Conservation (phyloP, 257 asterid species). For the Jasminum sambac region DNA sequence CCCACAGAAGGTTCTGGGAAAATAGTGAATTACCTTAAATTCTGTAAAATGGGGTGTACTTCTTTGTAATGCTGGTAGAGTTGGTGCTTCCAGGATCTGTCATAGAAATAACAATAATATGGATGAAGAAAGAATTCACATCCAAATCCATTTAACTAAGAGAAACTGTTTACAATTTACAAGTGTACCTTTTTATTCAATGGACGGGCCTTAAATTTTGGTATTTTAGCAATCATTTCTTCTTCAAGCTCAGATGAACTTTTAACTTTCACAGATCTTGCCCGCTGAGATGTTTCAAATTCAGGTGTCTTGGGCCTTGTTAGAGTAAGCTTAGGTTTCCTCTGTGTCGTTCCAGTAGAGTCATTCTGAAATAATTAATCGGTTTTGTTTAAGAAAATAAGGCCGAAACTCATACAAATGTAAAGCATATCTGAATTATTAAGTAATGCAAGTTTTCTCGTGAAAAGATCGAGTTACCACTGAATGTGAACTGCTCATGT, state of each 20-base stretch:
- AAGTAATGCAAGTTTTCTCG: background rate
- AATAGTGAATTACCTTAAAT: slow-evolving; percentile 59
- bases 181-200: slow-evolving; percentile 68
- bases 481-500: slow-evolving; percentile 37
- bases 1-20: slow-evolving; percentile 1
- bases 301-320: slow-evolving; percentile 95
- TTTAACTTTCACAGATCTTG: slow-evolving; percentile 62
- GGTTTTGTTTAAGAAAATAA: background rate
- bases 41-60: slow-evolving; percentile 77
- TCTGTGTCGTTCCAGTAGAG: slow-evolving; percentile 38
- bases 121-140: background rate
- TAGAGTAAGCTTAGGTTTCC: slow-evolving; percentile 71
- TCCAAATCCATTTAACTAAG: background rate
- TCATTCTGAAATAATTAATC: slow-evolving; percentile 28
- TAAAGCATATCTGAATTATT: background rate
- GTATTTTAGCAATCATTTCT: slow-evolving; percentile 91
- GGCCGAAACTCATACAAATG: background rate
- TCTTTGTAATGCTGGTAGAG: slow-evolving; percentile 61
- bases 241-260: slow-evolving; percentile 88
- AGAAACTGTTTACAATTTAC: background rate
- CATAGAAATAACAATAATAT: background rate
- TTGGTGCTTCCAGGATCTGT: slow-evolving; percentile 71
- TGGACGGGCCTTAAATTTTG: slow-evolving; percentile 92
- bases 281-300: slow-evolving; percentile 84
- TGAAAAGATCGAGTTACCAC: slow-evolving; percentile 40